Base-by-base conservation (phyloP, 768 basidiomycete species). In the Bullera alba region DNA sequence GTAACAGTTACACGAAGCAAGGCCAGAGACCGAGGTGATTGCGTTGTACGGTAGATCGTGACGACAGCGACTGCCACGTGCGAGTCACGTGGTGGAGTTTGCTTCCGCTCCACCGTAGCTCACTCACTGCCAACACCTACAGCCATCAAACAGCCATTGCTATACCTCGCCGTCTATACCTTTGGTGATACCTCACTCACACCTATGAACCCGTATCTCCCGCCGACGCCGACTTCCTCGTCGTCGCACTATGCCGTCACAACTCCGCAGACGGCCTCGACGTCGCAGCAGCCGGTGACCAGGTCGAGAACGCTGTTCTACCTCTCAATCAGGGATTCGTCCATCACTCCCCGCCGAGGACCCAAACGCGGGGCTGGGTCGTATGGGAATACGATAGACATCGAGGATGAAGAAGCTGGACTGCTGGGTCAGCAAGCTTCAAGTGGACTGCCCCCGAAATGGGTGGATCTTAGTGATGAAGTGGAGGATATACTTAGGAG, bases 401-500 rank as follows among this genome's bases (percentile, higher is more conserved):
- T 56, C 47, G 47, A 46, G 14, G 64, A 61, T 25, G 61, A 73
- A 38, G 77, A 80, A 71, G 79, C 83, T 61, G 80, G 76, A 46
- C 82, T 91, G 76, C 68, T 74, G 7, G 59, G 68, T 21, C n/a
- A n/a, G n/a, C n/a, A n/a, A n/a, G n/a, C n/a, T n/a, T n/a, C n/a
- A n/a, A 48, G 53, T 65, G 76, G 65, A 10, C 48, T 92, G 5
- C 91, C 92, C 61, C 92, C 92, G 26, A 81, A 80, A 79, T 96
- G 92, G 92, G 88, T 95, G 48, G 92, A 96, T 75, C 76, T 84
- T 51, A 83, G 89, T 26, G 90, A 92, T 71, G 83, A 88, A 73
- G 87, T 97, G 37, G 82, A 91, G 63, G 81, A 83, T 51, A 78
- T 88, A 47, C 79, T 97, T 22, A 76, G 76, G 8, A 77, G 77